Conservation (phyloP, 495 filamentous ascomycete genomes). For the Darksidea phi region DNA sequence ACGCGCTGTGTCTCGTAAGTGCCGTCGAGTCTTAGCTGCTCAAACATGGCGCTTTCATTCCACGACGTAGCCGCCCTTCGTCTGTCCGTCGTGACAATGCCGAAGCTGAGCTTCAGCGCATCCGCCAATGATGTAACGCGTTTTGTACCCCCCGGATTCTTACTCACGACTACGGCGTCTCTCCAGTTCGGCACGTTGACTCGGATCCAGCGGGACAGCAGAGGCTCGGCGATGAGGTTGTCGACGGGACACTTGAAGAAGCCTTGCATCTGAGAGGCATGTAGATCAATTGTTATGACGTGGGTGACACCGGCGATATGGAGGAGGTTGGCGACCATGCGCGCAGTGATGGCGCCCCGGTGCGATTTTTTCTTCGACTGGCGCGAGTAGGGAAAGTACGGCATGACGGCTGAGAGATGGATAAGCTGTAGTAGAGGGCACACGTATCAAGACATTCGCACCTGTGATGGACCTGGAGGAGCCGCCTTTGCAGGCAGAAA, state of each 20-base stretch:
- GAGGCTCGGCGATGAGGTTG: constrained; percentile 92
- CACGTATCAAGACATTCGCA: constrained; percentile 46
- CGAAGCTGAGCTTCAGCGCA: constrained; percentile 94
- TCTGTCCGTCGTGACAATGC: constrained; percentile 91
- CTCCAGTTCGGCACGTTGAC: constrained; percentile 83
- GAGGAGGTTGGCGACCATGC: constrained; percentile 94
- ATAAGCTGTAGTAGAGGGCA: constrained; percentile 9
- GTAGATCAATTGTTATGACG: constrained; percentile 94
- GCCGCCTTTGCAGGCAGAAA: constrained; percentile 95
- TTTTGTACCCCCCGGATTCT: constrained; percentile 97
- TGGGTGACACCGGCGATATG: constrained; percentile 92
- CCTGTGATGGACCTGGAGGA: constrained; percentile 97
- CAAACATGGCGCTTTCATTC: constrained; percentile 61
- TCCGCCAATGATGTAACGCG: constrained; percentile 95
- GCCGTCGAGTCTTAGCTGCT: constrained; percentile 42
- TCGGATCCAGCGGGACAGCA: constrained; percentile 94
- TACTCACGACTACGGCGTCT: constrained; percentile 93
- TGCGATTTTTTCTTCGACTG: constrained; percentile 99
- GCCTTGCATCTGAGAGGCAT: constrained; percentile 92
- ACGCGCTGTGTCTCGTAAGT: constrained; percentile 32
- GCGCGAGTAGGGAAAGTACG: constrained; percentile 97
- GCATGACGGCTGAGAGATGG: constrained; percentile 75
- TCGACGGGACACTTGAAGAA: constrained; percentile 98
- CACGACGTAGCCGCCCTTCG: constrained; percentile 62
- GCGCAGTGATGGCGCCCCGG: constrained; percentile 90